Evolutionary conservation across 192 early-diverging fungal species (phyloP), one percentile per base, ranked within the genome.

Genomic region (Coemansia guatemalensis): DNA sequence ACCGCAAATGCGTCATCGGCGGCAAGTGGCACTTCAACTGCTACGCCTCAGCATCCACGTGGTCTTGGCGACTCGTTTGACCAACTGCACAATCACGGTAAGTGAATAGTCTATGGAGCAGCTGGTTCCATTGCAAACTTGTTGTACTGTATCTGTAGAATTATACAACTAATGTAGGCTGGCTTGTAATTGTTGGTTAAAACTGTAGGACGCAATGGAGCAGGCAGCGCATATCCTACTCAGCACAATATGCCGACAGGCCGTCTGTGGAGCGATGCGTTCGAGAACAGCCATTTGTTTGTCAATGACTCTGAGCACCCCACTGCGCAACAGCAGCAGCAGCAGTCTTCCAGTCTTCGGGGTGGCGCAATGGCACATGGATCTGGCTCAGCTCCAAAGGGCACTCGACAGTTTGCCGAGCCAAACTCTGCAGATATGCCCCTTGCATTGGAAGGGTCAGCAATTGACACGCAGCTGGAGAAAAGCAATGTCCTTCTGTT

Each of bases 401-500:
- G 39, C 39, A 17, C 39, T 44, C 12, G 14, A 1, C 39, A 17
- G 39, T 3, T 14, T 14, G 9, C 17, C 14, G 39, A 44, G 39
- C 14, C 39, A 44, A 12, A 44, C 0, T 44, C 39, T 44, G 39
- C 39, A 44, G 39, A 44, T 18, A 33, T 47, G 2, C 14, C 27
- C 17, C 44, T 59, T 0, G 24, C 44, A 8, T n/a, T 62, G 24
- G 61, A 68, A 2, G 51, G 29, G 53, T 35, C 61, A 3, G 20
- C 24, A 48, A 27, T 44, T 67, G 3, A 69, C 29, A 88, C 90
- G 0, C 76, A 87, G 54, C 85, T 92, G 47, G 93, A 95, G 41
- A 95, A 95, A 72, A 95, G 93, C 81, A 95, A 95, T 53, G 90
- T 95, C 5, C 77, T 95, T 18, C 67, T 95, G 53, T 66, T 95